A percentile compares a stretch with the other conserved stretches of the same genome.
Evolutionary conservation across 202 grass and related monocot species (phyloP).

Genomic region (Panicum virgatum): DNA sequence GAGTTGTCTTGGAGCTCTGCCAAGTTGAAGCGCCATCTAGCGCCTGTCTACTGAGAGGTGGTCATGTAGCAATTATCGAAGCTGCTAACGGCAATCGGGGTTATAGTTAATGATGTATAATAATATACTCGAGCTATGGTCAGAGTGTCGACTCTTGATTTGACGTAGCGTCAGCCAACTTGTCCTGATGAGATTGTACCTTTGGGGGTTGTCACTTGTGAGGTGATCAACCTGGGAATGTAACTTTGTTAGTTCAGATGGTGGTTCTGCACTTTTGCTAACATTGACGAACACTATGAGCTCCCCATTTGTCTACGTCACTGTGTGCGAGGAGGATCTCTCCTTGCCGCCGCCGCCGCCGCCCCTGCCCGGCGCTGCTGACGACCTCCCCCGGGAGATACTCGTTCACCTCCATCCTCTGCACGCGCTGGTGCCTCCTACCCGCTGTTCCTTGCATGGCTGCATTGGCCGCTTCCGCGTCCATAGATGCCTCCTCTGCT

Average conservation of each 20-base stretch:
- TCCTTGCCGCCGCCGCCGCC: no score
- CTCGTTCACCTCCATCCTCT: no score
- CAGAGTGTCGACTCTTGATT: background rate
- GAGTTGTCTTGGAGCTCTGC: background rate
- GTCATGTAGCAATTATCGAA: background rate
- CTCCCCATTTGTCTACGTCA: no score
- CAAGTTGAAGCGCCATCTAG: background rate
- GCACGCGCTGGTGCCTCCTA: no score
- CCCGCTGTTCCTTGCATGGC: no score
- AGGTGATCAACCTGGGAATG: background rate
- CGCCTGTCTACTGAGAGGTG: background rate
- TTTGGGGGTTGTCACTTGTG: background rate
- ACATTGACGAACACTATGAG: no score
- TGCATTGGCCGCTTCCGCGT: no score
- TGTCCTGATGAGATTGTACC: background rate
- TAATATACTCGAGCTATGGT: background rate
- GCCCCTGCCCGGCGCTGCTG: no score
- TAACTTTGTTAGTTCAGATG: background rate
- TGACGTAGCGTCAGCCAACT: background rate
- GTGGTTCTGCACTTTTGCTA: background rate
- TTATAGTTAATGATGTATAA: background rate
- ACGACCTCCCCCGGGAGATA: no score
- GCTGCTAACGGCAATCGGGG: background rate
- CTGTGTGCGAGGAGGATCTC: no score
- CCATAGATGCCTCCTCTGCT: no score